Evolutionary conservation across 306 rosid genomes (phyloP), one percentile per base, ranked within the genome.

Genomic region (Casuarina cunninghamiana): DNA sequence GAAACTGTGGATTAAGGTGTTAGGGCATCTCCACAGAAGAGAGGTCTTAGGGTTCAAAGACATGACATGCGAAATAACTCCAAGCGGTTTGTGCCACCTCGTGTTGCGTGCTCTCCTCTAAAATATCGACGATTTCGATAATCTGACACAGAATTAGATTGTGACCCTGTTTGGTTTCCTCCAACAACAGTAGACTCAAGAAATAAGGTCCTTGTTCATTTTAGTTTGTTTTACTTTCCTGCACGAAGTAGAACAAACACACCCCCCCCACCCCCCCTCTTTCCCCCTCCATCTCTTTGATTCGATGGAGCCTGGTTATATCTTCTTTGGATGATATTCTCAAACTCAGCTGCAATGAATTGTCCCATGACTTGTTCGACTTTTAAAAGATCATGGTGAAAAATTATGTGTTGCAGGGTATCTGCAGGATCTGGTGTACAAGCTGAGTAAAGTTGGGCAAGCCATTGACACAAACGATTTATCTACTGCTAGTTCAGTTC

Each of bases 401-500:
- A 26, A 70, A 51, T 70, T 38, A 37, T 53, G 39, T 68, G 73
- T 76, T 77, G 84, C 90, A 95, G 97, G 81, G 55, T 91, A 91
- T 82, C 91, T 93, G 69, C 98, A 95, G 87, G 96, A 90, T 26
- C 37, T 93, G 72, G 98, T 95, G 81, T 90, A 86, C 87, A 93
- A 86, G 87, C 82, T 93, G 76, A 93, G 94, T 86, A 89, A 84
- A 90, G 91, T 89, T 75, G 99, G 97, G 74, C 92, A 88, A 77
- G 97, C 99, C 57, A 90, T 96, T 49, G 99, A 93, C 15, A 84
- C 78, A 10, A 87, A 90, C 75, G 96, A 96, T 86, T 81, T 91
- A 49, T 55, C 91, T 2, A 26, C 86, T 9, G 99, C 97, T n/a
- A 85, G 91, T 84, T 96, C 91, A 65, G 94, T 96, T 70, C 91